These are phyloP conservation scores for Chrysophaeum taylorii DNA, from an alignment of 352 stramenopile genomes.

Conservation along the genomic window DNA sequence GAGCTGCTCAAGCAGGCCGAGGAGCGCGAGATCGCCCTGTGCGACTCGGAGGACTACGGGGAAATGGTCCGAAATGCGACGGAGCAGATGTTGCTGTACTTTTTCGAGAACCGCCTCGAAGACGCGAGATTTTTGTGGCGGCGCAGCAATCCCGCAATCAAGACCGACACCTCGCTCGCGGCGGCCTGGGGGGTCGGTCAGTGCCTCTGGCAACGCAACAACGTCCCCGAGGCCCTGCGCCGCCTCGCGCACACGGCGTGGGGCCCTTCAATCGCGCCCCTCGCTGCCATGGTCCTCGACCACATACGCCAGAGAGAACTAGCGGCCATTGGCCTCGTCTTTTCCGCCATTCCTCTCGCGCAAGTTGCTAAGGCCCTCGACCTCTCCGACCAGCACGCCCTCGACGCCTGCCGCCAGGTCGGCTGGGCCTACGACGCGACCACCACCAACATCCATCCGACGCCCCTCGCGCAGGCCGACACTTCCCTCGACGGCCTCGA, in stretches of 20 bases:
- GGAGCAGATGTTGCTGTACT: not conserved
- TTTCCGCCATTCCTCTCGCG: not conserved
- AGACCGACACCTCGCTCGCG: not conserved
- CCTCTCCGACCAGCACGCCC: not conserved
- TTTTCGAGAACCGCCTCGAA: not conserved
- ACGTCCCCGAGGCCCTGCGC: not conserved
- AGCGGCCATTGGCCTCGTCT: not conserved
- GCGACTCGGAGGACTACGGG: no score
- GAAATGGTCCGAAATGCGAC: no score
- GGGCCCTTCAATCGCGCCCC: not conserved
- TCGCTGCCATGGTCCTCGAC: not conserved
- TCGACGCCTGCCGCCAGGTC: not conserved
- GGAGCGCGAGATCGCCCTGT: no score
- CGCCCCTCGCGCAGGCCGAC: not conserved
- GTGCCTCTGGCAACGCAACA: not conserved
- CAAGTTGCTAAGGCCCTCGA: not conserved
- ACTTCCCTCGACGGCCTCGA: conserved; percentile 1
- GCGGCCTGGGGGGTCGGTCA: not conserved
- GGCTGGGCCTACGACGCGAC: not conserved
- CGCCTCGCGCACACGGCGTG: not conserved
- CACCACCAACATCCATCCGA: not conserved
- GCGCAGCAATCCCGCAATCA: not conserved
- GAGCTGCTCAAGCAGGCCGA: no score
- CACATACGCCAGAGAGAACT: not conserved
- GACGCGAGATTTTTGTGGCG: conserved; percentile 2